These are phyloP conservation scores for Byssochlamys sp. DNA, from an alignment of 2,329 filamentous ascomycete species.

Conservation along the genomic window DNA sequence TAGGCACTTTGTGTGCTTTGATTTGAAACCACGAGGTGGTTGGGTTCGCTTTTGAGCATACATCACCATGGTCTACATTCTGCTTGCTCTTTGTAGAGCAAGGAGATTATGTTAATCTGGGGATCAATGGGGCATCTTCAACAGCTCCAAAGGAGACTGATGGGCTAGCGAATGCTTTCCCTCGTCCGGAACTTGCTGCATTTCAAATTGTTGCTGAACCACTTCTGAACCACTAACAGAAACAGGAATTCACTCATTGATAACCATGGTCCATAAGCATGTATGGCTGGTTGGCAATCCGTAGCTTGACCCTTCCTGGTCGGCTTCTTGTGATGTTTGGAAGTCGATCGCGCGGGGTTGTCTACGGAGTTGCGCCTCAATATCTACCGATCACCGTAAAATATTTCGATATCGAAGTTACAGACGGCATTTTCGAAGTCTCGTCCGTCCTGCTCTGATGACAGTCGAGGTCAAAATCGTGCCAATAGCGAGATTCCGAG, in stretches of 20 bases:
- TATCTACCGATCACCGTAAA: not conserved
- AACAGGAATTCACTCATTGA: not conserved
- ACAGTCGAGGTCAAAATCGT: conserved; percentile 37
- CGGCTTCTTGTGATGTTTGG: not conserved
- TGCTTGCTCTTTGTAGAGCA: not conserved
- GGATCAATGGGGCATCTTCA: not conserved
- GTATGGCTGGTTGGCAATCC: not conserved
- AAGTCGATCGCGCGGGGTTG: not conserved
- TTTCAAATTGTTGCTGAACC: not conserved
- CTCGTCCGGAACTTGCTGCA: not conserved
- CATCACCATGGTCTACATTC: conserved; percentile 11
- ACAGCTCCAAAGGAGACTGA: not conserved
- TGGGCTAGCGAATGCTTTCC: not conserved
- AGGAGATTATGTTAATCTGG: not conserved
- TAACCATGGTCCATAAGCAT: not conserved
- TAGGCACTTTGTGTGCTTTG: conserved; percentile 10
- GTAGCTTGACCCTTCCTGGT: not conserved
- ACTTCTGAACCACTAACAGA: not conserved
- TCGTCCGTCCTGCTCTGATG: conserved; percentile 32
- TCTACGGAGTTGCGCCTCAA: not conserved
- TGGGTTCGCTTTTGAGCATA: conserved; percentile 40
- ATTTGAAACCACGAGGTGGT: conserved; percentile 18
- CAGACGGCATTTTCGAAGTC: conserved; percentile 36
- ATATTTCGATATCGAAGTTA: not conserved
- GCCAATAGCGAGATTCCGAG: conserved; percentile 28